Evolutionary conservation across 768 basidiomycete genomes (phyloP).

Genomic region (Saitozyma sp.): DNA sequence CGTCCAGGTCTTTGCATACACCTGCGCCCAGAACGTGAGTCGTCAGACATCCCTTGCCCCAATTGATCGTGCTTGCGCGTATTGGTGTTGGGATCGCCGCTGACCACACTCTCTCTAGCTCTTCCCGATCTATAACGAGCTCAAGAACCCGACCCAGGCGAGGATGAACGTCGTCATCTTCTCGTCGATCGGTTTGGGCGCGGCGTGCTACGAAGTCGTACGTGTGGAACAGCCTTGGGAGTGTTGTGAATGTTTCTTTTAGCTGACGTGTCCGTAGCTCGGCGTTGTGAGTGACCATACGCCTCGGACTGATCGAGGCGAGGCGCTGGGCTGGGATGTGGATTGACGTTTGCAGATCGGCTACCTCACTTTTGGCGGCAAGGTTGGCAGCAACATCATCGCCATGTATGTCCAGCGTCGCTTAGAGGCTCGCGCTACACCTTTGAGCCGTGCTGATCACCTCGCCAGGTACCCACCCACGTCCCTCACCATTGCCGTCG

Average conservation of each 20-base stretch:
- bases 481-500: conserved; percentile 86
- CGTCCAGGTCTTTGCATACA: conserved; percentile 62
- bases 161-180: conserved; percentile 87
- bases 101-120: conserved; percentile 58
- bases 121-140: conserved; percentile 91
- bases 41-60: conserved; percentile 10
- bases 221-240: conserved; percentile 40
- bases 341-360: conserved; percentile 54
- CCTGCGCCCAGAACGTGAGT: conserved; percentile 87
- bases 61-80: background rate
- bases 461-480: conserved; percentile 57
- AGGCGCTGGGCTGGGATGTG: background rate
- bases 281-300: conserved; percentile 31
- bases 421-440: background rate
- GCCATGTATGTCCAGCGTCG: conserved; percentile 67
- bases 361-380: conserved; percentile 90
- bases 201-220: conserved; percentile 82
- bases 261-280: conserved; percentile 26
- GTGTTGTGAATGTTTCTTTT: too few species aligned
- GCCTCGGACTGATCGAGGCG: too few species aligned
- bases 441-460: background rate
- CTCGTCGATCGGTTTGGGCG: conserved; percentile 79
- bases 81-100: background rate
- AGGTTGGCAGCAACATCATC: conserved; percentile 87
- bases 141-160: conserved; percentile 72